Conservation (phyloP, 1,139 yeast genomes). For the Tardiomyces depauwii region DNA sequence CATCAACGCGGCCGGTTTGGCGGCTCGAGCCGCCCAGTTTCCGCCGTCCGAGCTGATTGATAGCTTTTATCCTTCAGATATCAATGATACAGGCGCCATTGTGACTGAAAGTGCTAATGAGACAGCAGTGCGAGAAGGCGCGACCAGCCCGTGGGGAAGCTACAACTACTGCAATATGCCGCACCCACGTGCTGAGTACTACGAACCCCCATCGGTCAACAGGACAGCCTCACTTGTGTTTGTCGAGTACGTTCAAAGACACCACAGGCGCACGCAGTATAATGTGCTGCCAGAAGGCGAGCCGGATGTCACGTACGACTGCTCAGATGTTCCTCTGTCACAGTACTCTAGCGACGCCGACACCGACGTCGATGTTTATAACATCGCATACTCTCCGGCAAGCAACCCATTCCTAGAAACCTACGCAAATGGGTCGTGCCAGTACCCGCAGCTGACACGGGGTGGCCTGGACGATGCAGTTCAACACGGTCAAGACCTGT, state of each 20-base stretch:
- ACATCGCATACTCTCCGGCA: not conserved
- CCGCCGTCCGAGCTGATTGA: not conserved
- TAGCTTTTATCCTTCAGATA: not conserved
- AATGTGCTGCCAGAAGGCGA: slow-evolving; percentile 24
- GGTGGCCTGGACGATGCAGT: slow-evolving; percentile 29
- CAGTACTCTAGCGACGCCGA: not conserved
- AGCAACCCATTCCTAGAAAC: not conserved
- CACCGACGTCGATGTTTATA: not conserved
- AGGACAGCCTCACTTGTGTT: slow-evolving; percentile 16
- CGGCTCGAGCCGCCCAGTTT: not conserved
- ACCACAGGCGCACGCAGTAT: slow-evolving; percentile 32
- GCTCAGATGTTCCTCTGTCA: slow-evolving; percentile 17
- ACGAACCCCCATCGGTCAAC: slow-evolving; percentile 16
- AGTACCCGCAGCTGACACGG: slow-evolving; percentile 29
- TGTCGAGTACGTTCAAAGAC: slow-evolving; percentile 31
- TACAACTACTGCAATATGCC: slow-evolving; percentile 35
- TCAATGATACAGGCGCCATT: not conserved
- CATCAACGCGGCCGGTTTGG: not conserved
- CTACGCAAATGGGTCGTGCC: slow-evolving; percentile 23
- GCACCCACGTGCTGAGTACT: slow-evolving; percentile 21
- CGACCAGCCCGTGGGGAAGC: slow-evolving; percentile 15
- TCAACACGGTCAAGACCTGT: slow-evolving; percentile 28
- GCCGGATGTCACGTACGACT: slow-evolving; percentile 12
- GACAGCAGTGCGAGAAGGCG: not conserved
- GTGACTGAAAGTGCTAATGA: not conserved